phyloP scores from a whole-genome alignment of 805 yeast species.

The Wickerhamomyces rabaulensis region DNA sequence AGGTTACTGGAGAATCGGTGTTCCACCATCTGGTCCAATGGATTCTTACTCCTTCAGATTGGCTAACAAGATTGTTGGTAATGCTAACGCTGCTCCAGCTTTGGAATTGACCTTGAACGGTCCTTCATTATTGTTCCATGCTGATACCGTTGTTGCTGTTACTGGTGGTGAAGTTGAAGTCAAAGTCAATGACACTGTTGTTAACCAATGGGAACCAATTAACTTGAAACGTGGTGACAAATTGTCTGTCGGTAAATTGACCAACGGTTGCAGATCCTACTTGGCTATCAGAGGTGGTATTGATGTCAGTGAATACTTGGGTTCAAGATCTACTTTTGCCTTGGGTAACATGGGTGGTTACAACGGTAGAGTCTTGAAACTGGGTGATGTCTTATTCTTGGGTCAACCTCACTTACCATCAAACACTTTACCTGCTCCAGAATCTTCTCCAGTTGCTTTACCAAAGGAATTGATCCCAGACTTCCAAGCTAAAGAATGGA shows the following conservation, averaged over 20 bases:
- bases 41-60: conserved; percentile 85
- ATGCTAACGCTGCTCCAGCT: conserved; percentile 76
- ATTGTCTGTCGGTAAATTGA: conserved; percentile 74
- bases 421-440: conserved; percentile 69
- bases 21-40: conserved; percentile 99
- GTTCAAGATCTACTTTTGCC: conserved; percentile 95
- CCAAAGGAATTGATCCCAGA: conserved; percentile 41
- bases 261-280: conserved; percentile 84
- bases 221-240: conserved; percentile 68
- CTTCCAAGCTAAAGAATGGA: conserved; percentile 47
- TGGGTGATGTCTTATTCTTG: conserved; percentile 87
- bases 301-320: conserved; percentile 90
- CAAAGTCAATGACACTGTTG: conserved; percentile 53
- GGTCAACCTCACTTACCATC: conserved; percentile 71
- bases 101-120: conserved; percentile 86
- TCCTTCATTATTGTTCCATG: conserved; percentile 81
- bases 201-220: conserved; percentile 70
- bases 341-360: conserved; percentile 89
- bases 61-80: conserved; percentile 90
- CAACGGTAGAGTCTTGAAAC: conserved; percentile 86
- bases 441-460: conserved; percentile 52
- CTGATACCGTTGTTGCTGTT: conserved; percentile 68
- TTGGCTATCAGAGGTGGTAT: conserved; percentile 89
- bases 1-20: conserved; percentile 68
- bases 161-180: conserved; percentile 82